Base-by-base conservation (phyloP, 768 basidiomycete species). In the Phanerochaete carnosa region DNA sequence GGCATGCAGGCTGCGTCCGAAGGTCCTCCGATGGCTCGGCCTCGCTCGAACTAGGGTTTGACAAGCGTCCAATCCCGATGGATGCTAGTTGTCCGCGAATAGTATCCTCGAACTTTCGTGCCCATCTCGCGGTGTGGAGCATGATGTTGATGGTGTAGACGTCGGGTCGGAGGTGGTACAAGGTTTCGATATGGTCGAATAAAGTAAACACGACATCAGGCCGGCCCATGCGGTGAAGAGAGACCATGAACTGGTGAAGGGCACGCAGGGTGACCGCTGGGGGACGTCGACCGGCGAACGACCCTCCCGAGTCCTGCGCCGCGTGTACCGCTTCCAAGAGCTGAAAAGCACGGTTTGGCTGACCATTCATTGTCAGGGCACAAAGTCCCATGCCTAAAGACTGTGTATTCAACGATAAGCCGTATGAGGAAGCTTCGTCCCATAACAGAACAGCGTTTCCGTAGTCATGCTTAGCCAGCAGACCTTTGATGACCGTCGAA, bases 141-240 rank as follows among this genome's bases (percentile, higher is more conserved):
- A 94, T 67, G 56, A 87, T 75, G 46, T 78, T 76, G 55, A 94
- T 80, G 30, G 88, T 83, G 53, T 72, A 69, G 19, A 77, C 70
- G 49, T 88, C 82, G 0, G 87, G 87, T 2, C 74, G 69, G 0
- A 87, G 74, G 4, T 76, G 78, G 69, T 89, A 94, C 2, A 92
- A 70, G 0, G 71, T 66, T 3, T 75, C 74, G 73, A 91, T 82
- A 26, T 84, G 72, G n/a, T 87, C 84, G 88, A 89, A 94, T 1
- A 92, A 66, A 45, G 74, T 73, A 69, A 90, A 87, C 3, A 87
- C 79, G 7, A 80, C 73, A 64, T 90, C 88, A 0, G 88, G 87
- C 2, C 89, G 82, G 30, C 77, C 73, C 22, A 78, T 76, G 23
- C 77, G 77, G 26, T 77, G 76, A 45, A 92, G 25, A 16, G 59